Evolutionary conservation across 176 grass and related monocot species (phyloP), one percentile per base, ranked within the genome.

Genomic region (Saccharum spontaneum): DNA sequence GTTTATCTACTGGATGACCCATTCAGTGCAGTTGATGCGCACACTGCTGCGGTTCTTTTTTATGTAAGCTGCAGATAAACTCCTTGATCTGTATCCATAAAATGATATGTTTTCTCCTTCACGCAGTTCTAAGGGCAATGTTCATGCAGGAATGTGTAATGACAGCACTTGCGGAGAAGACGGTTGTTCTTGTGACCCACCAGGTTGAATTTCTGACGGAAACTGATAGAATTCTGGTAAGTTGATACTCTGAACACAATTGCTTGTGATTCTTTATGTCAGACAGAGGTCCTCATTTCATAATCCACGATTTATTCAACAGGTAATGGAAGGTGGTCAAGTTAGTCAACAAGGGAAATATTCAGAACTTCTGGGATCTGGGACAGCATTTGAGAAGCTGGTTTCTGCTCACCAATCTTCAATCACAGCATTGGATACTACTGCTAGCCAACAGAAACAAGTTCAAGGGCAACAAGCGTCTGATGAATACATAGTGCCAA

Each of bases 21-120:
- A 55, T 98, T 98, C 78, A 98, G 93, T 65, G 89, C 96, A 26
- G 96, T 95, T 2, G 96, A 98, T 89, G 96, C 96, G 0, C 93
- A 98, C 70, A 98, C 93, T 1, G 89, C 85, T 76, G 91, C 93
- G 3, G 89, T 90, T 80, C 89, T 98, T 57, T 98, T 98, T 71
- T 91, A 98, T 69, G 96, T 98, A 95, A 92, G 91, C 52, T 78
- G 44, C 10, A 63, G 30, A 34, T 6, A 10, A 63, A 15, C 10
- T 49, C 61, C 66, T 80, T 39, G 3, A 69, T 14, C 18, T 67
- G 5, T 64, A 66, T 83, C 15, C 36, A 73, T 30, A 10, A 57
- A 12, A 48, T 14, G 43, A 63, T 28, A 4, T 70, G 68, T 26
- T 63, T 62, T 52, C 15, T 79, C 9, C 67, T 61, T 7, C 49